A percentile compares a stretch with the other conserved stretches of the same genome.
Evolutionary conservation across 202 grass and related monocot genomes (phyloP).

Genomic region (Brachypodium distachyon): DNA sequence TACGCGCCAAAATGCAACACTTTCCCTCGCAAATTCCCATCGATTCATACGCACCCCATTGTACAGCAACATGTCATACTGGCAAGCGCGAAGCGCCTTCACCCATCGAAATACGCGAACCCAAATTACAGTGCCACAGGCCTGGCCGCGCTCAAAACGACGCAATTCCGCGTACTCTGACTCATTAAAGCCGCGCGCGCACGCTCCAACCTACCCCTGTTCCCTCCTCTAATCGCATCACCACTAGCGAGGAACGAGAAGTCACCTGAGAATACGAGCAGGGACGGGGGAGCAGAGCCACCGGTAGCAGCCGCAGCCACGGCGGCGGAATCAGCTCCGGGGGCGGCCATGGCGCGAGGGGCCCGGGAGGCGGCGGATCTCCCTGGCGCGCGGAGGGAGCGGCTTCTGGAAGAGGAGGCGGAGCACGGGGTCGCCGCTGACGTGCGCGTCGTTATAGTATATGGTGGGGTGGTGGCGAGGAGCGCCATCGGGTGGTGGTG

Average conservation of each 20-base stretch:
- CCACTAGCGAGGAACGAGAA: not conserved
- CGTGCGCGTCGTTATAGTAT: not conserved
- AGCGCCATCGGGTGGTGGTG: conserved; percentile 26
- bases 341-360: conserved; percentile 17
- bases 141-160: not conserved
- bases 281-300: conserved; percentile 42
- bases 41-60: not conserved
- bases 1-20: not conserved
- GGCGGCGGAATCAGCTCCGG: not conserved
- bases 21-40: not conserved
- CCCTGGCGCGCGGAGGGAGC: conserved; percentile 17
- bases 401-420: conserved; percentile 5
- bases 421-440: not conserved
- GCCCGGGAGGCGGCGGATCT: conserved; percentile 15
- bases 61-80: not conserved
- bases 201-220: no score
- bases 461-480: conserved; percentile 22
- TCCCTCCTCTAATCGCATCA: not conserved
- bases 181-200: not conserved
- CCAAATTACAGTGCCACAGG: not conserved
- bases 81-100: not conserved
- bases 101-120: not conserved
- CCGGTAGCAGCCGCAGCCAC: not conserved
- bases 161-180: not conserved
- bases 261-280: conserved; percentile 82